Conservation (phyloP, 2,329 filamentous ascomycete genomes). For the Cytospora piceicola region DNA sequence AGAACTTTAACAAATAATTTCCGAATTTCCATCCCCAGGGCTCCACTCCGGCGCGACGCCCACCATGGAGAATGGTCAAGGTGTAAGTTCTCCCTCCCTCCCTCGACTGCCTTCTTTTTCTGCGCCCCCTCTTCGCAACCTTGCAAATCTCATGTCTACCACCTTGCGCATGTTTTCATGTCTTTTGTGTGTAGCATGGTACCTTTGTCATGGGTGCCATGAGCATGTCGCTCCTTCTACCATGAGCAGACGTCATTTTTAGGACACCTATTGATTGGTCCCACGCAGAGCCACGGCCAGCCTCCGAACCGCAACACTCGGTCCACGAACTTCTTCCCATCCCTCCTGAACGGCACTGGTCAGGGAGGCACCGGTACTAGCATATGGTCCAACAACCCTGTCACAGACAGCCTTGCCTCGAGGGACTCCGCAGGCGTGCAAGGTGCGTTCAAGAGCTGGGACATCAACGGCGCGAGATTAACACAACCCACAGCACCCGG, state of each 20-base stretch:
- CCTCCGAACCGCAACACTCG: conserved; percentile 21
- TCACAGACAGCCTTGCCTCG: conserved; percentile 20
- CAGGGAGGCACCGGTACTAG: conserved; percentile 14
- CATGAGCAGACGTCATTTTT: not conserved
- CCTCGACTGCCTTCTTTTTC: conserved; percentile 3
- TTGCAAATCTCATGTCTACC: not conserved
- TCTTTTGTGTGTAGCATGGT: not conserved
- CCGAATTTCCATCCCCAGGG: conserved; percentile 14
- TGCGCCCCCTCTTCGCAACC: not conserved
- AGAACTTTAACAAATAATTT: conserved; percentile 10
- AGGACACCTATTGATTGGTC: conserved; percentile 19
- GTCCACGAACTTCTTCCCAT: conserved; percentile 18
- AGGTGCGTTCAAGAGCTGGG: conserved; percentile 22
- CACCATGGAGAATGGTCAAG: conserved; percentile 28
- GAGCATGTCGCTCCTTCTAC: not conserved
- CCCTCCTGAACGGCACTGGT: conserved; percentile 14
- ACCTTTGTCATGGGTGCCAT: not conserved
- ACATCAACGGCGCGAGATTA: conserved; percentile 8
- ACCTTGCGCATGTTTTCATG: not conserved
- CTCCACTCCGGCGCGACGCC: conserved; percentile 27
- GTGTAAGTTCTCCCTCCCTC: conserved; percentile 26
- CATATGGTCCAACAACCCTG: conserved; percentile 25
- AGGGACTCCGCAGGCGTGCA: conserved; percentile 20
- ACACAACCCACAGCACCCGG: conserved; percentile 20
- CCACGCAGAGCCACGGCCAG: conserved; percentile 26